phyloP scores from a whole-genome alignment of 805 yeast species.

The Cyberlindnera xylosilytica region DNA sequence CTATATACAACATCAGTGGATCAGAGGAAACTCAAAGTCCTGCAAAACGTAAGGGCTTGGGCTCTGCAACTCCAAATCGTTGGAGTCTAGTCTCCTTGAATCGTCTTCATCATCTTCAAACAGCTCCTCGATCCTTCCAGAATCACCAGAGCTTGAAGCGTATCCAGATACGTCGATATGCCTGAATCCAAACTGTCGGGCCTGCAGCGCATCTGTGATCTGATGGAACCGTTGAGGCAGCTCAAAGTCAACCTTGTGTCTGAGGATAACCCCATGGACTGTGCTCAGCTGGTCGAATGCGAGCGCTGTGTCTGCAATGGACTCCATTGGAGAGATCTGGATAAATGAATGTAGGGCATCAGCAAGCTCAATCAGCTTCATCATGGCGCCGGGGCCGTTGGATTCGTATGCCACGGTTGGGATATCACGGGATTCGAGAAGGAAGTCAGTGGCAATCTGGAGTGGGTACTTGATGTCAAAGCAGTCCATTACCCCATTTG shows the following conservation, averaged over 20 bases:
- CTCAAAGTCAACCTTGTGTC: slow-evolving; percentile 16
- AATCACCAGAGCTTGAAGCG: not conserved
- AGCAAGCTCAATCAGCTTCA: slow-evolving; percentile 23
- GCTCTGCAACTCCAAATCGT: too few relatives aligned
- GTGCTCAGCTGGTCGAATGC: slow-evolving; percentile 23
- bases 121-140: slow-evolving; percentile 1
- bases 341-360: slow-evolving; percentile 17
- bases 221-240: slow-evolving; percentile 14
- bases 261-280: slow-evolving; percentile 16
- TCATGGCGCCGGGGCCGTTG: slow-evolving; percentile 24
- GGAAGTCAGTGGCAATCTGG: slow-evolving; percentile 21
- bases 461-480: slow-evolving; percentile 20
- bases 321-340: slow-evolving; percentile 6
- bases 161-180: not conserved
- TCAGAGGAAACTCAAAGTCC: slow-evolving; percentile 8
- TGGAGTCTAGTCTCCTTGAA: not conserved
- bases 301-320: slow-evolving; percentile 6
- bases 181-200: slow-evolving; percentile 13
- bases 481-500: slow-evolving; percentile 7
- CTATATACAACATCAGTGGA: too few relatives aligned
- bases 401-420: slow-evolving; percentile 24
- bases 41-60: slow-evolving; percentile 3
- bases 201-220: slow-evolving; percentile 14
- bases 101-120: slow-evolving; percentile 1
- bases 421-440: slow-evolving; percentile 12